Conservation (phyloP, 768 basidiomycete species). For the Pleurotus citrinopileatus region DNA sequence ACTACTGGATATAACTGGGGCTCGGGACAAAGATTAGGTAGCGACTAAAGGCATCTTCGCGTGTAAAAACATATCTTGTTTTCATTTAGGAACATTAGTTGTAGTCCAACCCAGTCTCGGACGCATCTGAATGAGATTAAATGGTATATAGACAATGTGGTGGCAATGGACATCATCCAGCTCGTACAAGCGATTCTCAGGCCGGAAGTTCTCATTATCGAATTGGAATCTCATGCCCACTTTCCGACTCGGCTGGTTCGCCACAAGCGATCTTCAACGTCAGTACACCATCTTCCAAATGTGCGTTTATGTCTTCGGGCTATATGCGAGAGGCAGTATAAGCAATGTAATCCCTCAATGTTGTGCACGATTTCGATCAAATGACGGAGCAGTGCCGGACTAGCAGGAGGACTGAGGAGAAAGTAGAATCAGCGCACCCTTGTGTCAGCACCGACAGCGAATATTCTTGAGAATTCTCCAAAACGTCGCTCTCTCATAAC, state of each 20-base stretch:
- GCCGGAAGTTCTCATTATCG: too few relatives aligned
- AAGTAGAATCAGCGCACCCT: conserved; percentile 34
- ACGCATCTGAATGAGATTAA: too few relatives aligned
- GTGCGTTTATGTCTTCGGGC: conserved; percentile 51
- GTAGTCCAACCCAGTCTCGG: too few relatives aligned
- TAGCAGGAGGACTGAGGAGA: conserved; percentile 14
- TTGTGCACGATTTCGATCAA: background rate
- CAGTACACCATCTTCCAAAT: conserved; percentile 60
- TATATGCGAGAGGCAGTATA: conserved; percentile 9
- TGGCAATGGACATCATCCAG: too few relatives aligned
- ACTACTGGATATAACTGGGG: conserved; percentile 46
- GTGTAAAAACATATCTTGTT: too few relatives aligned
- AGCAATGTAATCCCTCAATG: background rate
- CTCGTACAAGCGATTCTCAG: too few relatives aligned
- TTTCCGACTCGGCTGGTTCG: conserved; percentile 37
- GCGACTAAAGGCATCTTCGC: conserved; percentile 5
- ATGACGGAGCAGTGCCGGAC: conserved; percentile 11
- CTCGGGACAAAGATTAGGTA: conserved; percentile 47
- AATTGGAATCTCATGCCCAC: conserved; percentile 49
- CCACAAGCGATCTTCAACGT: conserved; percentile 53
- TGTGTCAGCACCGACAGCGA: conserved; percentile 54
- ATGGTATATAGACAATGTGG: too few relatives aligned
- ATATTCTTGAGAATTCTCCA: conserved; percentile 44
- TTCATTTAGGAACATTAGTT: too few relatives aligned
- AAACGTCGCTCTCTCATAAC: conserved; percentile 46